Percentiles rank a stretch among this genome's conserved stretches.
These are phyloP conservation scores for Ganoderma multipileum DNA, from an alignment of 1,284 basidiomycete species.

Conservation along the genomic window DNA sequence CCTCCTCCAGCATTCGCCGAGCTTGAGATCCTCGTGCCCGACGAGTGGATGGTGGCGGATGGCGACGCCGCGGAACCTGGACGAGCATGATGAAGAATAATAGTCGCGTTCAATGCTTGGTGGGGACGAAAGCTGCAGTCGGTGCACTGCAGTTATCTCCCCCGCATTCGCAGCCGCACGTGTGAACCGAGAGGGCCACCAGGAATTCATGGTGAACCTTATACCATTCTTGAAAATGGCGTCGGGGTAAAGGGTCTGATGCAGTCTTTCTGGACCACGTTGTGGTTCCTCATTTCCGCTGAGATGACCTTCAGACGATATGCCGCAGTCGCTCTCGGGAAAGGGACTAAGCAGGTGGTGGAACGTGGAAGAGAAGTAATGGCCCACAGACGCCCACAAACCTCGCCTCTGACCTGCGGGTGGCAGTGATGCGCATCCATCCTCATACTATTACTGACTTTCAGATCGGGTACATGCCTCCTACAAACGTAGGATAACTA, in stretches of 20 bases:
- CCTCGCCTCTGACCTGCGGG: not conserved
- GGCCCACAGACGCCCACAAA: not conserved
- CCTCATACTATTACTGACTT: not conserved
- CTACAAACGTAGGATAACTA: not conserved
- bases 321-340: not conserved
- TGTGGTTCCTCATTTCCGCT: conserved; percentile 7
- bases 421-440: not conserved
- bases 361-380: not conserved
- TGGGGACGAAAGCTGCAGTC: not conserved
- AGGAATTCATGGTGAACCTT: not conserved
- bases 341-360: not conserved
- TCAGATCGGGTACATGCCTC: not conserved
- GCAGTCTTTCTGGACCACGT: not conserved
- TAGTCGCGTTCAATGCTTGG: not conserved
- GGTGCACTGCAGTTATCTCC: not conserved
- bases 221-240: not conserved
- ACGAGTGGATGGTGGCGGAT: not conserved
- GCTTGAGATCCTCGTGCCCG: not conserved
- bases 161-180: conserved; percentile 1
- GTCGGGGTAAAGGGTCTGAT: not conserved
- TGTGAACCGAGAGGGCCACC: conserved; percentile 1
- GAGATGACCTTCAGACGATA: not conserved
- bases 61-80: not conserved
- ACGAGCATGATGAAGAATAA: not conserved
- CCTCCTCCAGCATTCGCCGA: not conserved